Base-by-base conservation (phyloP, 495 filamentous ascomycete genomes). In the Podospora didyma region DNA sequence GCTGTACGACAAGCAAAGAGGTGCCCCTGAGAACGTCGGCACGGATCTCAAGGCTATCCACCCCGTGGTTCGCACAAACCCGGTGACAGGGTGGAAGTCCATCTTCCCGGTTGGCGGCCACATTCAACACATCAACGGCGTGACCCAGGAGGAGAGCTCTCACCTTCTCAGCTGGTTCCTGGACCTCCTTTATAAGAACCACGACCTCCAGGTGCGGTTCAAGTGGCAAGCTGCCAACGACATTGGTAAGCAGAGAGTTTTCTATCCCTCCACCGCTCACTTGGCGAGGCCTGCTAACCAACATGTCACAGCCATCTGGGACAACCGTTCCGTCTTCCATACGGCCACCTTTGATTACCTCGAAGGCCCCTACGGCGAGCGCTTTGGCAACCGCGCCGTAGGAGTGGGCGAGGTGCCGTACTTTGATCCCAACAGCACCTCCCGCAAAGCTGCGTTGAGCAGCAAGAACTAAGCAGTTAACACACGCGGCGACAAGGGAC, bases 21-120 rank as follows among this genome's bases (percentile, higher is more conserved):
- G 88, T 1, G 73, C 81, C 0, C 84, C 85, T 0, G 80, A 83
- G 63, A 91, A 91, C 58, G 69, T 81, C 0, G 88, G 86, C 22
- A 69, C 67, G 0, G 79, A 80, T 26, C 67, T 91, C 4, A 77
- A 65, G 17, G 84, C 86, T 0, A 66, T 83, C 14, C 87, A 92
- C 56, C 85, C 86, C 0, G 82, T 90, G 2, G 76, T 91, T 16
- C 81, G 89, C 10, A 91, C 87, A 10, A 89, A 92, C 60, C 89
- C 89, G 0, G 84, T 90, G 0, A 89, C 87, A 0, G 88, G 88
- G 0, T 91, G 88, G 87, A 91, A 92, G 64, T 78, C 71, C 19
- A 69, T 92, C 19, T 91, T 83, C 63, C 82, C 81, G 6, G 77
- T 86, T 42, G 84, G 85, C 28, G 73, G 76, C 12, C 86, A 89